Percentiles rank a stretch among this genome's conserved stretches.
These are phyloP conservation scores for Cucurbita ficifolia DNA, from an alignment of 306 rosid species.

Conservation along the genomic window DNA sequence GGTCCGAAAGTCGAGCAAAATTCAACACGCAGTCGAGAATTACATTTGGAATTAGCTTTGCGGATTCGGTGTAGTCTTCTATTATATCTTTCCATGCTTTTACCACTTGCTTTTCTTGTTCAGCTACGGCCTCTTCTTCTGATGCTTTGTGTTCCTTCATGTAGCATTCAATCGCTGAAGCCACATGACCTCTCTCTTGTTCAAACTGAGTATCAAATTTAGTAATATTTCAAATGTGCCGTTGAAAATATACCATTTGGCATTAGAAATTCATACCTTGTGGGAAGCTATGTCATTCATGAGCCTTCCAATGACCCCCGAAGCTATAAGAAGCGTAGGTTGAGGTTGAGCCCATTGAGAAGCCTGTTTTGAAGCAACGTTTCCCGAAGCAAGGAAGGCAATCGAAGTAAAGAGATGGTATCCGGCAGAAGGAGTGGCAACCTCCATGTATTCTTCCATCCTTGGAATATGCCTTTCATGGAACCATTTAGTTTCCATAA, in stretches of 20 bases:
- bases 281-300: background rate
- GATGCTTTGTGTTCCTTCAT: background rate
- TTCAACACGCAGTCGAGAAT: background rate
- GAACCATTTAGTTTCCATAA: background rate
- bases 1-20: background rate
- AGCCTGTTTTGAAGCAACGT: background rate
- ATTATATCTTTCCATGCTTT: background rate
- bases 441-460: slow-evolving; percentile 17
- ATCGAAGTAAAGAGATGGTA: background rate
- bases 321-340: background rate
- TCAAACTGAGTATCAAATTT: background rate
- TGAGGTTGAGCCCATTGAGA: background rate
- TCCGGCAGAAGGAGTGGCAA: background rate
- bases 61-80: background rate
- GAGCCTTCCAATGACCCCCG: background rate
- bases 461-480: slow-evolving; percentile 13
- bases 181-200: background rate
- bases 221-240: too few species aligned
- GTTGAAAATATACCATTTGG: too few species aligned
- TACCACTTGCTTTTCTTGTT: background rate
- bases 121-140: background rate
- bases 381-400: background rate
- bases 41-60: background rate
- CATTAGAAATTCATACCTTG: background rate
- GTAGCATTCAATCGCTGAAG: background rate